These are phyloP conservation scores for Nemania sp. DNA, from an alignment of 2,329 filamentous ascomycete species.

Conservation along the genomic window DNA sequence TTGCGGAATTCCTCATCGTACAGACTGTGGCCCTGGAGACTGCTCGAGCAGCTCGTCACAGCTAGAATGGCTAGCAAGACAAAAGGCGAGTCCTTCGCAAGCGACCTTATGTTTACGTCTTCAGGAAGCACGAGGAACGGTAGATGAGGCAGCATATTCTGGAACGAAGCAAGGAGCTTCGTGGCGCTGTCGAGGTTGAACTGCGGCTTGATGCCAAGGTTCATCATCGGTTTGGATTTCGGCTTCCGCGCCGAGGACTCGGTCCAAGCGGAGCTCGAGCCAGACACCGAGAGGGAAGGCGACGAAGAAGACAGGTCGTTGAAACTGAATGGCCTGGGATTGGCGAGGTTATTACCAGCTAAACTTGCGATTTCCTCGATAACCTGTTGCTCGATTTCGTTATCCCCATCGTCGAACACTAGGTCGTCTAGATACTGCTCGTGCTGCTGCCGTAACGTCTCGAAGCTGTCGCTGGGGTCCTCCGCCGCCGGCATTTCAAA, in stretches of 20 bases:
- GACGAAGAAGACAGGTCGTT: slow-evolving; percentile 44
- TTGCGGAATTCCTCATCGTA: slow-evolving; percentile 71
- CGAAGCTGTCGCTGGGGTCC: slow-evolving; percentile 56
- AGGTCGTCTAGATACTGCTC: slow-evolving; percentile 57
- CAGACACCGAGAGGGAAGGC: slow-evolving; percentile 26
- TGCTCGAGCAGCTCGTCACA: slow-evolving; percentile 60
- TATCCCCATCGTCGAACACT: slow-evolving; percentile 50
- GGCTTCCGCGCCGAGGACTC: slow-evolving; percentile 26
- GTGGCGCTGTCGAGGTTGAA: slow-evolving; percentile 68
- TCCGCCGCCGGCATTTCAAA: slow-evolving; percentile 59
- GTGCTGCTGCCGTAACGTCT: slow-evolving; percentile 59
- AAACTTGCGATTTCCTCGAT: slow-evolving; percentile 13
- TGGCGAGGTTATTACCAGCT: not conserved
- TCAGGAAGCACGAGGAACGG: slow-evolving; percentile 59
- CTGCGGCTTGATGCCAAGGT: slow-evolving; percentile 61
- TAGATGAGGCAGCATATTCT: slow-evolving; percentile 54
- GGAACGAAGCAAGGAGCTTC: slow-evolving; percentile 59
- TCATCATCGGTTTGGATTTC: slow-evolving; percentile 42
- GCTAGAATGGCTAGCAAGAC: slow-evolving; percentile 66
- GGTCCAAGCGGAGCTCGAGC: slow-evolving; percentile 35
- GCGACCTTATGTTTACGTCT: slow-evolving; percentile 57
- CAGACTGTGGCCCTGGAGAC: slow-evolving; percentile 63
- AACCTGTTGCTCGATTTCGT: slow-evolving; percentile 32
- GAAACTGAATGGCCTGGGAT: slow-evolving; percentile 43
- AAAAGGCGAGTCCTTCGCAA: slow-evolving; percentile 63